Base-by-base conservation (phyloP, 768 basidiomycete genomes). In the Holtermannia corniformis region DNA sequence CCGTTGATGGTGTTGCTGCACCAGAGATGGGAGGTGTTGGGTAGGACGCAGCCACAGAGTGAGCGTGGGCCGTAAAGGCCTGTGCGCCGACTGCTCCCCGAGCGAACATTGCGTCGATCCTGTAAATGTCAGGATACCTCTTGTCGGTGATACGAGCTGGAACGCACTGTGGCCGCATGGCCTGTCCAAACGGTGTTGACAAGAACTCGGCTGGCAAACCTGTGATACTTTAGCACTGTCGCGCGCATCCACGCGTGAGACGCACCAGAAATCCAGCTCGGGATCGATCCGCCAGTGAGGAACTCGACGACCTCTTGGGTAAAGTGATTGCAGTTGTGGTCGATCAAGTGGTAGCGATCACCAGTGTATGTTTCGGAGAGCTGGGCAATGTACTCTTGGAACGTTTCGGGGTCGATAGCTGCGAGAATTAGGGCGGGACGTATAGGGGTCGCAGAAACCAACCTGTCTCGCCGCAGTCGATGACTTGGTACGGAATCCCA, bases 311-410 rank as follows among this genome's bases (percentile, higher is more conserved):
- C 82, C 58, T 93, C 89, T 54, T 84, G 87, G 2, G 89, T 91
- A 60, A 96, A 96, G 1, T 87, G 85, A 70, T 96, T 96, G 72
- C 91, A 95, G 63, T 95, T 95, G 60, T 92, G 92, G 41, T 93
- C 88, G 84, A 73, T 59, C 44, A 75, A 49, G 44, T 75, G 71
- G 52, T 74, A 74, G 76, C 89, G 90, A 65, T 91, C 89, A 2
- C 87, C 84, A 2, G 88, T 91, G 66, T 91, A 99, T 56, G 85
- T 81, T 3, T 82, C 77, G 27, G 79, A 76, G 74, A 95, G 80
- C 50, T 84, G 84, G 0, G 72, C 60, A 42, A 99, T 56, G 70
- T 92, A 97, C 37, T 96, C 90, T 40, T 82, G 65, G 59, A 93
- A 91, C 0, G 87, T 92, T 7, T 81, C 82, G 67, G 87, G 77